Conservation (phyloP, 139 green algal genomes). For the Chloropicon primus region DNA sequence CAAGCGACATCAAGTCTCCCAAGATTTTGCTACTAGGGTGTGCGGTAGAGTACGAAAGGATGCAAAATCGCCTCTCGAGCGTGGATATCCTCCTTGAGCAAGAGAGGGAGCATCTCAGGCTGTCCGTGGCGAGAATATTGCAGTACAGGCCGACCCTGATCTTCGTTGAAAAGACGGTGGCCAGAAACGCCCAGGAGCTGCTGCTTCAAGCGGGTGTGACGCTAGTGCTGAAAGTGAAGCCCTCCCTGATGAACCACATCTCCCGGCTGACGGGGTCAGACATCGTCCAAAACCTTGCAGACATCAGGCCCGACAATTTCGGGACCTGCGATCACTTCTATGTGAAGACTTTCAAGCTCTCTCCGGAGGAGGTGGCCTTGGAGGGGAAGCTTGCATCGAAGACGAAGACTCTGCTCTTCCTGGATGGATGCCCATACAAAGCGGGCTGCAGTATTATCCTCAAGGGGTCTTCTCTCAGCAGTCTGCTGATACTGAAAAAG, state of each 20-base stretch:
- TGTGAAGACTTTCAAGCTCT: not conserved
- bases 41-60: conserved; percentile 34
- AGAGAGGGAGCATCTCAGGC: conserved; percentile 41
- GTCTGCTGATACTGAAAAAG: not conserved
- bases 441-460: not conserved
- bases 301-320: not conserved
- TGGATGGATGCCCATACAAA: not conserved
- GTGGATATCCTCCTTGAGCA: conserved; percentile 52
- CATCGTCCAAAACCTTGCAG: not conserved
- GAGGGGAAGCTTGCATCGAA: not conserved
- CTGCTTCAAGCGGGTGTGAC: conserved; percentile 32
- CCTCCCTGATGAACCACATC: not conserved
- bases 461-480: not conserved
- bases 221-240: conserved; percentile 16
- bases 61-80: conserved; percentile 34
- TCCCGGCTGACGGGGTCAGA: not conserved
- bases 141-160: conserved; percentile 45
- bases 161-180: conserved; percentile 61
- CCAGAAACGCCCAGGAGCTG: conserved; percentile 46
- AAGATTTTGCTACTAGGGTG: conserved; percentile 37
- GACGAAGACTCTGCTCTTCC: not conserved
- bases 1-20: conserved; percentile 40
- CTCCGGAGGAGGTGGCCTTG: not conserved
- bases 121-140: conserved; percentile 35
- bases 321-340: not conserved